Evolutionary conservation across 352 stramenopile species (phyloP).

Genomic region (Globisporangium sylvaticum): DNA sequence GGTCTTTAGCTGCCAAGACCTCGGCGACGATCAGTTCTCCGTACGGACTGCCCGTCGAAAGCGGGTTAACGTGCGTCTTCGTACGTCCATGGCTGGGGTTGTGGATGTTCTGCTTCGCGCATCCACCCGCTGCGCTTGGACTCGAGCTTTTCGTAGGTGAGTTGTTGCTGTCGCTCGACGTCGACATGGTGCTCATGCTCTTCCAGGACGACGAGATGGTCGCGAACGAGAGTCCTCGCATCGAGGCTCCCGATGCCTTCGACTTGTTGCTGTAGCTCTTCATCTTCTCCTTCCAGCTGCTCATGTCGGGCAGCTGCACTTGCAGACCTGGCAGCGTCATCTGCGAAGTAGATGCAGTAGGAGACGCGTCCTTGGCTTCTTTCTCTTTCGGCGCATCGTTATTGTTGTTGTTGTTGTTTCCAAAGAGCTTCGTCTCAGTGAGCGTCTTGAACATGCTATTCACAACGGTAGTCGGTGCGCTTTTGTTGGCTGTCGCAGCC

Average conservation of each 20-base stretch:
- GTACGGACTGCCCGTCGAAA: constrained; percentile 46
- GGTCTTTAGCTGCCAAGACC: constrained; percentile 48
- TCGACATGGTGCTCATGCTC: constrained; percentile 21
- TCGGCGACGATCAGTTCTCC: constrained; percentile 68
- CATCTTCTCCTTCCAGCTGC: constrained; percentile 43
- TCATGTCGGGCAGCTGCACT: constrained; percentile 33
- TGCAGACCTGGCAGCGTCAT: constrained; percentile 18
- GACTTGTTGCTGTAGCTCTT: constrained; percentile 28
- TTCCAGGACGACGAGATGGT: constrained; percentile 50
- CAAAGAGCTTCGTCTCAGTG: constrained; percentile 26
- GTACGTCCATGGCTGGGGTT: constrained; percentile 25
- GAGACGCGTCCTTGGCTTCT: constrained; percentile 1
- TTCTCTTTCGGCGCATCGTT: background rate
- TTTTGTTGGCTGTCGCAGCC: background rate
- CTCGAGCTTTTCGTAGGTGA: constrained; percentile 9
- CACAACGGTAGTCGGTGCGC: constrained; percentile 17
- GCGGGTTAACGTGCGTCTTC: constrained; percentile 16
- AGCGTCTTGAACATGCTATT: constrained; percentile 37
- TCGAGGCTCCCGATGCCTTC: constrained; percentile 20
- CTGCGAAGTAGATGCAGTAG: constrained; percentile 17
- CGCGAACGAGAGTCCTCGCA: constrained; percentile 41
- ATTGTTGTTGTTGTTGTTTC: background rate
- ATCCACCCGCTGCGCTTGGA: constrained; percentile 14
- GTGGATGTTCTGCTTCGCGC: constrained; percentile 50
- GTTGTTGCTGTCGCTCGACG: constrained; percentile 12